Conservation (phyloP, 148 eudicot genomes). For the Chenopodium formosanum region DNA sequence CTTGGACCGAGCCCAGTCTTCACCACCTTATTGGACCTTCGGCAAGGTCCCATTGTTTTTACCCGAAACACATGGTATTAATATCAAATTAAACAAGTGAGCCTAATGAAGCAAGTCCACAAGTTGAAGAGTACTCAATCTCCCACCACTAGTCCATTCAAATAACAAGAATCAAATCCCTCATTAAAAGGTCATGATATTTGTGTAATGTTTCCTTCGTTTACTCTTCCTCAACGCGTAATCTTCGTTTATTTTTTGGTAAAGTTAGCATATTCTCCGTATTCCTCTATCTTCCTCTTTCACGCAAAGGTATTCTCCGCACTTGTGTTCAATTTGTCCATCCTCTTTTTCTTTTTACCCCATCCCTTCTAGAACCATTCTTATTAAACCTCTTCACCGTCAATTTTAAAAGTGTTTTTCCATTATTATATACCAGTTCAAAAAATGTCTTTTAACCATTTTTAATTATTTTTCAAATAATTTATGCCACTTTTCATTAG, state of each 20-base stretch:
- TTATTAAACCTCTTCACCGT: no score
- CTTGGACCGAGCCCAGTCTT: no score
- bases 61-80: no score
- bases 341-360: background rate
- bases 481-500: no score
- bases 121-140: background rate
- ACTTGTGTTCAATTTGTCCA: background rate
- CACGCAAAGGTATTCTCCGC: slow-evolving; percentile 22
- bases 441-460: no score
- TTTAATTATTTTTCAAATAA: no score
- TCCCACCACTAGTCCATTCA: slow-evolving; percentile 1
- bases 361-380: background rate
- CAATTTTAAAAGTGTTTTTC: no score
- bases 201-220: background rate
- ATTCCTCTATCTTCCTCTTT: background rate
- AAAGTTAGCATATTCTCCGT: background rate
- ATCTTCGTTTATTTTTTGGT: background rate
- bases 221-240: slow-evolving; percentile 14
- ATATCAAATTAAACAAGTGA: no score
- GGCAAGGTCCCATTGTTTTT: no score
- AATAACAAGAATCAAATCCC: background rate
- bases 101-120: slow-evolving; percentile 1
- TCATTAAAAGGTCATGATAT: background rate
- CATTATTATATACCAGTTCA: background rate
- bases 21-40: no score